Base-by-base conservation (phyloP, 495 filamentous ascomycete species). In the Astrothelium subdiscretum region DNA sequence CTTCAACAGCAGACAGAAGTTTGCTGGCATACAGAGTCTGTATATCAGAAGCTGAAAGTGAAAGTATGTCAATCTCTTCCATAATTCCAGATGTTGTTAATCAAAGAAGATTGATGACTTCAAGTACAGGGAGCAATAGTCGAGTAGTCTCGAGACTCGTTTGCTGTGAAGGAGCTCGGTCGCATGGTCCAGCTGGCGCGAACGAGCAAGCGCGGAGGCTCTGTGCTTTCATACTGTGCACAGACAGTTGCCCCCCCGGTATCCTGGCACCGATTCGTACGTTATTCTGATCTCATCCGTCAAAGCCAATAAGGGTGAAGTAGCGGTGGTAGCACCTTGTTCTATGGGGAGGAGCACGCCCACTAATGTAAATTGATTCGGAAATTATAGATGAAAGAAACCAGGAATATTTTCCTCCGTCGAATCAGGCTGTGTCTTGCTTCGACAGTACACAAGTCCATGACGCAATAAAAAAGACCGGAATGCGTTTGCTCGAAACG, bases 1-100 rank as follows among this genome's bases (percentile, higher is more conserved):
- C 74, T 59, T 78, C 70, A 18, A 75, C 71, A 57, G 75, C 77
- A 2, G 79, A 79, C 27, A 83, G 62, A 24, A 65, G 67, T 4
- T 70, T 69, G 6, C 62, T 62, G 22, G 62, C 62, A 59, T 84
- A 69, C 2, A 48, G 43, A 48, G 12, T 48, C 43, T 48, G 1
- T 1, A 48, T 48, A 48, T 48, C 32, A 63, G 52, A 65, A 63
- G 63, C 63, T 68, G 63, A 59, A 59, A 20, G 5, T 32, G 59
- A 67, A 63, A 58, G 31, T 20, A 67, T 63, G 52, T 29, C 59
- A 59, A 42, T 42, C 57, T 44, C 59, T 51, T 57, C 59, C 57
- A 64, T 64, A 58, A 64, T 64, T 61, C 63, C 58, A 1, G 57
- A 40, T 58, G 60, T 54, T 54, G 59, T 2, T 48, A 0, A 48